phyloP scores from a whole-genome alignment of 768 basidiomycete species.

The Rhodotorula graminis region DNA sequence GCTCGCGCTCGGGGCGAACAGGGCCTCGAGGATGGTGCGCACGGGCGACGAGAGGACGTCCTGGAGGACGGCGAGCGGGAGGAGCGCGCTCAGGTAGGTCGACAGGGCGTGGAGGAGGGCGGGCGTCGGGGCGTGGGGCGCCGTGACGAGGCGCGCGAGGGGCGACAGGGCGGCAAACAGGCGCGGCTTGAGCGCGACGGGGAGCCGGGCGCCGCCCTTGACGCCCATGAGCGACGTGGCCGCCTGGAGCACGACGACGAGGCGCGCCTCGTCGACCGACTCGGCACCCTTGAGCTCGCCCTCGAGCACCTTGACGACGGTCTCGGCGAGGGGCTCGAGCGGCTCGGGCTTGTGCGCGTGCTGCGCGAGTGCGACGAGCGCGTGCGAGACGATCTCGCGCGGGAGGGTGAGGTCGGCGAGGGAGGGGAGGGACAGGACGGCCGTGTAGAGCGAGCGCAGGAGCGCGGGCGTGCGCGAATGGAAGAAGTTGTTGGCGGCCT shows the following conservation, averaged over 20 bases:
- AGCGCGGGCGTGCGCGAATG: conserved; percentile 40
- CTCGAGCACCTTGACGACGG: conserved; percentile 29
- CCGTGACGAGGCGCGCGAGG: conserved; percentile 15
- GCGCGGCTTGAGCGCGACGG: conserved; percentile 22
- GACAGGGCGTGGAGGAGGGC: conserved; percentile 16
- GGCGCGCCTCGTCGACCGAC: not conserved
- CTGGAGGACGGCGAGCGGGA: conserved; percentile 40
- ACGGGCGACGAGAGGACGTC: conserved; percentile 44
- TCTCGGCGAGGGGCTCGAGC: conserved; percentile 32
- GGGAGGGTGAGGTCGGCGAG: conserved; percentile 13
- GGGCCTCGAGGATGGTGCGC: conserved; percentile 45
- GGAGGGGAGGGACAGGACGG: conserved; percentile 27
- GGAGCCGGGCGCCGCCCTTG: conserved; percentile 15
- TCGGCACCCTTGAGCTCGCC: conserved; percentile 2
- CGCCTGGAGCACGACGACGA: conserved; percentile 18
- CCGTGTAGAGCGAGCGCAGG: conserved; percentile 26
- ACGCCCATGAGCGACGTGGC: conserved; percentile 18
- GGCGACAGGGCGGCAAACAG: conserved; percentile 23
- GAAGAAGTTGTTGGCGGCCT: conserved; percentile 37
- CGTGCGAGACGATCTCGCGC: conserved; percentile 30
- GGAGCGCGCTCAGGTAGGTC: conserved; percentile 17
- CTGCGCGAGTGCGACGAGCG: conserved; percentile 32
- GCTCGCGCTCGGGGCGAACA: conserved; percentile 45
- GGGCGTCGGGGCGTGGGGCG: not conserved
- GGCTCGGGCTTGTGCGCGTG: conserved; percentile 30